Conservation (phyloP, 1,284 basidiomycete species). For the Ganoderma leucocontextum region DNA sequence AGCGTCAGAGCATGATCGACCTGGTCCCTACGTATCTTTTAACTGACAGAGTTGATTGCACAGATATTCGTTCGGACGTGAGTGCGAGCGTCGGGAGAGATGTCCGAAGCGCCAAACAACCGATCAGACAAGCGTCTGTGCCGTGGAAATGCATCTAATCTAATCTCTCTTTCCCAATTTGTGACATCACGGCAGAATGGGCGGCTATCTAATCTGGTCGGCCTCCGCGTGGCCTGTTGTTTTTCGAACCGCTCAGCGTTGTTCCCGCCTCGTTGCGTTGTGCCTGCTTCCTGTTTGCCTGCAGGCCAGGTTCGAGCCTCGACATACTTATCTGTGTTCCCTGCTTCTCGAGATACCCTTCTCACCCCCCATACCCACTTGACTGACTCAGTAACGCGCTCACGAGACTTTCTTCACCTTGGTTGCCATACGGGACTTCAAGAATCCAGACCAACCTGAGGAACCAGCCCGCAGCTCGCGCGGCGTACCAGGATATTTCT, state of each 20-base stretch:
- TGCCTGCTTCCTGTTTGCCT: slow-evolving; percentile 15
- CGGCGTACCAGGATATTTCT: neutral
- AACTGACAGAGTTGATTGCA: neutral
- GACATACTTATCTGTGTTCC: slow-evolving; percentile 4
- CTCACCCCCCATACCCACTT: neutral
- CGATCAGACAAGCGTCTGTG: neutral
- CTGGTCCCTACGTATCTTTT: neutral
- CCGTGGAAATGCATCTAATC: neutral
- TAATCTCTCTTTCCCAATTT: neutral
- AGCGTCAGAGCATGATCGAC: neutral
- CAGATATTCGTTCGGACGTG: neutral
- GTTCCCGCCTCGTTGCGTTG: slow-evolving; percentile 24
- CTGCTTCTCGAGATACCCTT: slow-evolving; percentile 1
- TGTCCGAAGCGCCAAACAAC: neutral
- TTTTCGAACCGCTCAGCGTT: slow-evolving; percentile 7
- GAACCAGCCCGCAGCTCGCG: neutral
- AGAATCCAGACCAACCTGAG: neutral
- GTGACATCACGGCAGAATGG: neutral
- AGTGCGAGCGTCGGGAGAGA: neutral
- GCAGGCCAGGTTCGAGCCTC: slow-evolving; percentile 19
- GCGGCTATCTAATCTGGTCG: slow-evolving; percentile 12
- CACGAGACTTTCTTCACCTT: neutral
- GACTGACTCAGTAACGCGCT: neutral
- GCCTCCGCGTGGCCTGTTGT: slow-evolving; percentile 4
- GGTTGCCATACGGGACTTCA: neutral